Conservation (phyloP, 2,329 filamentous ascomycete genomes). For the Amphichorda felina region DNA sequence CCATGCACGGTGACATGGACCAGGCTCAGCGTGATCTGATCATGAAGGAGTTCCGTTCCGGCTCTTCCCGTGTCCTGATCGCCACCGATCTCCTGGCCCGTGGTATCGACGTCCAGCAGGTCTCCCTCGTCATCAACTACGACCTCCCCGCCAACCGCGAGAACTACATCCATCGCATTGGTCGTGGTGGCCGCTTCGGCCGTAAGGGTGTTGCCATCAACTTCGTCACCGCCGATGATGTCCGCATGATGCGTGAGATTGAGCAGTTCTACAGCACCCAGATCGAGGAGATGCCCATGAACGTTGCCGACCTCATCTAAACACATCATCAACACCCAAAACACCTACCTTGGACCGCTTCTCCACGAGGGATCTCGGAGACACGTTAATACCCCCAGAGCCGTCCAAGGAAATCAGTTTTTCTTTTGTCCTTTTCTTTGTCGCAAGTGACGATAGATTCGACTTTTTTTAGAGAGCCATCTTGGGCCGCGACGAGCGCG, state of each 20-base stretch:
- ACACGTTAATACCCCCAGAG: too few species aligned
- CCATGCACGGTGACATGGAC: conserved; percentile 99
- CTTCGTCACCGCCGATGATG: conserved; percentile 98
- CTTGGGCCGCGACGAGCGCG: conserved; percentile 2
- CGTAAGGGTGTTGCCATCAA: conserved; percentile 99
- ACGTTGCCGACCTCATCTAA: conserved; percentile 68
- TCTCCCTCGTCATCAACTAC: conserved; percentile 99
- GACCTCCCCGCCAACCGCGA: conserved; percentile 97
- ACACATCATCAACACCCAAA: conserved; percentile 8
- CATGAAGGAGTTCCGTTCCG: conserved; percentile 99
- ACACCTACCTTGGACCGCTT: conserved; percentile 2
- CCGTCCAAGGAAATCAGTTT: not conserved
- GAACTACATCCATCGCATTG: conserved; percentile 99
- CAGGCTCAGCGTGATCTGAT: conserved; percentile 96
- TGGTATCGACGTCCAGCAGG: conserved; percentile 99
- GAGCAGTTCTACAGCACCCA: conserved; percentile 99
- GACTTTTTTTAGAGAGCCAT: conserved; percentile 4
- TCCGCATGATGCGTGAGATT: conserved; percentile 99
- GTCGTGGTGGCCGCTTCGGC: conserved; percentile 98
- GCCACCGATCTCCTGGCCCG: conserved; percentile 95
- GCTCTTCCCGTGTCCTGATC: conserved; percentile 96
- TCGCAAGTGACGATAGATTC: conserved; percentile 24
- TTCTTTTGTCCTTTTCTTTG: conserved; percentile 3
- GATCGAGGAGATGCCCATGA: conserved; percentile 99
- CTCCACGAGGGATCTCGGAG: not conserved